A percentile compares a stretch with the other conserved stretches of the same genome.
These are phyloP conservation scores for Claviceps sp. DNA, from an alignment of 2,329 filamentous ascomycete genomes.

Conservation along the genomic window DNA sequence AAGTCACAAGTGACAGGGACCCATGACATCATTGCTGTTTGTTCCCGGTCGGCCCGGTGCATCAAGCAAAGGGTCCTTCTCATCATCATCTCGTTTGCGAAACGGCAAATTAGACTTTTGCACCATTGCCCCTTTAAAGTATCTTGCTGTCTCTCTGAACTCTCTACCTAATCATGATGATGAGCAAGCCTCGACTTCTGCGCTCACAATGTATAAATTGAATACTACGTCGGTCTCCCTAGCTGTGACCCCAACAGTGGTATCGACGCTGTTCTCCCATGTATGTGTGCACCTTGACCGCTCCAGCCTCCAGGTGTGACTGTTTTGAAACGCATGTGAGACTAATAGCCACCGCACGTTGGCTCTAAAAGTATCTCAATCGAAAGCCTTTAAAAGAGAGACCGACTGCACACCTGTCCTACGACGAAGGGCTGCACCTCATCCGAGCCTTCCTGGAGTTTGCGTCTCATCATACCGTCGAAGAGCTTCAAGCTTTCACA, in stretches of 20 bases:
- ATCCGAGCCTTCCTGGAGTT: slow-evolving; percentile 77
- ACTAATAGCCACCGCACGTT: background rate
- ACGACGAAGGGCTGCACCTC: slow-evolving; percentile 81
- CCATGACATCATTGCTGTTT: slow-evolving; percentile 2
- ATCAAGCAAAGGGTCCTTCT: background rate
- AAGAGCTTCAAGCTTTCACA: slow-evolving; percentile 87
- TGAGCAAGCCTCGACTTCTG: background rate
- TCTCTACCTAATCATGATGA: background rate
- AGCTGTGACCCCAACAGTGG: slow-evolving; percentile 75
- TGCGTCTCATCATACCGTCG: slow-evolving; percentile 78
- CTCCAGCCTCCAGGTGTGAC: background rate
- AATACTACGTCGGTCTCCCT: slow-evolving; percentile 72
- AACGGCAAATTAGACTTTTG: background rate
- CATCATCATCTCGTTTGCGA: background rate
- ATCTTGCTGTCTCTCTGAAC: background rate
- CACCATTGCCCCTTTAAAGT: background rate
- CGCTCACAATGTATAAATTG: slow-evolving; percentile 35
- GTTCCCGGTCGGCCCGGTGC: background rate
- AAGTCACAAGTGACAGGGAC: background rate
- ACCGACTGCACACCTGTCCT: slow-evolving; percentile 81
- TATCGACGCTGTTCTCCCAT: slow-evolving; percentile 78
- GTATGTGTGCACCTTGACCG: slow-evolving; percentile 34
- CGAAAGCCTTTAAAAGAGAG: slow-evolving; percentile 62
- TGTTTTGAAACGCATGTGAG: background rate
- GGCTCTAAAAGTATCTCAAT: slow-evolving; percentile 57